These are phyloP conservation scores for Pterulicium gracile DNA, from an alignment of 1,284 basidiomycete genomes.

Conservation along the genomic window DNA sequence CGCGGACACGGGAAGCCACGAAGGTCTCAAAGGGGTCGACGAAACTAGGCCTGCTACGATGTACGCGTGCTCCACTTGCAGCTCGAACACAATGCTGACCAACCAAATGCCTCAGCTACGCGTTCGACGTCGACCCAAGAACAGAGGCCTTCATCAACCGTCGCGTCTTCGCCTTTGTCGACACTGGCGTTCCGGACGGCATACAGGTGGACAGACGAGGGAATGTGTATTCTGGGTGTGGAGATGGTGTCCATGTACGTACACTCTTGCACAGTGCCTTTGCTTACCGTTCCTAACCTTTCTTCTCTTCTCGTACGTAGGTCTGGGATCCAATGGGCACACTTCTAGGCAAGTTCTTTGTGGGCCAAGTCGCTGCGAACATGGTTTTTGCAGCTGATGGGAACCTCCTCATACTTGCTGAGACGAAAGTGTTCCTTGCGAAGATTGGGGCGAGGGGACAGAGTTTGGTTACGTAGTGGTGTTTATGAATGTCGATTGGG, in stretches of 20 bases:
- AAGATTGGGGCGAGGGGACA: conserved; percentile 33
- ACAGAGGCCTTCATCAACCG: conserved; percentile 50
- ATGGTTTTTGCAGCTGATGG: conserved; percentile 57
- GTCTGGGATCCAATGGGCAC: conserved; percentile 56
- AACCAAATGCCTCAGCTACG: conserved; percentile 36
- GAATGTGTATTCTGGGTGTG: conserved; percentile 60
- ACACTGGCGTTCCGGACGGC: conserved; percentile 64
- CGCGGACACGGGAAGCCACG: conserved; percentile 37
- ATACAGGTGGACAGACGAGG: conserved; percentile 56
- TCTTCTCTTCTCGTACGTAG: conserved; percentile 19
- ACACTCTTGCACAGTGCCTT: neutral
- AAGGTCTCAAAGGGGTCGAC: conserved; percentile 44
- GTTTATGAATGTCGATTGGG: conserved; percentile 13
- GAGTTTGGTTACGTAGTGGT: conserved; percentile 3
- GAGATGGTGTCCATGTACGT: conserved; percentile 60
- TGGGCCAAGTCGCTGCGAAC: conserved; percentile 48
- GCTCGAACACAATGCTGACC: neutral
- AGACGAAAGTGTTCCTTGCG: conserved; percentile 56
- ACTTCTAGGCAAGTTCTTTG: conserved; percentile 67
- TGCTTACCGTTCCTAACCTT: conserved; percentile 10
- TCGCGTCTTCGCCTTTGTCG: conserved; percentile 60
- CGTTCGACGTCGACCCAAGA: conserved; percentile 55
- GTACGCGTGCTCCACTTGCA: conserved; percentile 24
- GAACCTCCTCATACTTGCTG: conserved; percentile 55
- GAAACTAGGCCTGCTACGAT: conserved; percentile 59